Percentiles rank a stretch among this genome's conserved stretches.
Conservation (phyloP, 257 asterid genomes). For the Jasminum sambac region DNA sequence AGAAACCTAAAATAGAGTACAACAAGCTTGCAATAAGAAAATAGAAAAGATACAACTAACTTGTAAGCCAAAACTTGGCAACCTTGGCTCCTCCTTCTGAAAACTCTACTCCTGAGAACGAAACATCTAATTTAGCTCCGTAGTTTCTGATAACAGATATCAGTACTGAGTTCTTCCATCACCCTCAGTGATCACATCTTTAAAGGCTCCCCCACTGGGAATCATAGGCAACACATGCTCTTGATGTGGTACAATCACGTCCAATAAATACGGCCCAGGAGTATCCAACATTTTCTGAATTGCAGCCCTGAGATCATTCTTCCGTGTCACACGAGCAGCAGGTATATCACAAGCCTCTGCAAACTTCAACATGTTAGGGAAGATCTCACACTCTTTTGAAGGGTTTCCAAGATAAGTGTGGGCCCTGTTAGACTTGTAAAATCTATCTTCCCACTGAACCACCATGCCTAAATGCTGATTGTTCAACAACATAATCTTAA, state of each 20-base stretch:
- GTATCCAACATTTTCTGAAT: conserved; percentile 32
- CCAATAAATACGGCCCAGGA: conserved; percentile 28
- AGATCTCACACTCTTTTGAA: conserved; percentile 12
- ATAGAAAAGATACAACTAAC: background rate
- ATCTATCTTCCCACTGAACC: conserved; percentile 30
- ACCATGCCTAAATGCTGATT: conserved; percentile 35
- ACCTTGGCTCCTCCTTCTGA: background rate
- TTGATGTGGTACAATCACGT: conserved; percentile 26
- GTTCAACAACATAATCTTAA: conserved; percentile 29
- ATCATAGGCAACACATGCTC: conserved; percentile 24
- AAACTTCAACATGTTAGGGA: conserved; percentile 34
- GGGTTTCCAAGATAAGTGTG: conserved; percentile 29
- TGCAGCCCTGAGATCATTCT: conserved; percentile 8
- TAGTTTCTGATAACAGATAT: background rate
- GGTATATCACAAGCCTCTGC: conserved; percentile 32
- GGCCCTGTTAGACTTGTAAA: conserved; percentile 23
- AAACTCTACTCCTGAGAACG: background rate
- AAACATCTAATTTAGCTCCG: background rate
- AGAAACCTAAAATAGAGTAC: background rate
- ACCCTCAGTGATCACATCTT: conserved; percentile 13
- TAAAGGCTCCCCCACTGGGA: conserved; percentile 10
- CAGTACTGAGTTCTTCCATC: conserved; percentile 5
- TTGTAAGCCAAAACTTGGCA: background rate
- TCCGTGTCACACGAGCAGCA: conserved; percentile 21
- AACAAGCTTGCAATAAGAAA: background rate